These are phyloP conservation scores for Penicillium sp. DNA, from an alignment of 2,329 filamentous ascomycete species.

Conservation along the genomic window DNA sequence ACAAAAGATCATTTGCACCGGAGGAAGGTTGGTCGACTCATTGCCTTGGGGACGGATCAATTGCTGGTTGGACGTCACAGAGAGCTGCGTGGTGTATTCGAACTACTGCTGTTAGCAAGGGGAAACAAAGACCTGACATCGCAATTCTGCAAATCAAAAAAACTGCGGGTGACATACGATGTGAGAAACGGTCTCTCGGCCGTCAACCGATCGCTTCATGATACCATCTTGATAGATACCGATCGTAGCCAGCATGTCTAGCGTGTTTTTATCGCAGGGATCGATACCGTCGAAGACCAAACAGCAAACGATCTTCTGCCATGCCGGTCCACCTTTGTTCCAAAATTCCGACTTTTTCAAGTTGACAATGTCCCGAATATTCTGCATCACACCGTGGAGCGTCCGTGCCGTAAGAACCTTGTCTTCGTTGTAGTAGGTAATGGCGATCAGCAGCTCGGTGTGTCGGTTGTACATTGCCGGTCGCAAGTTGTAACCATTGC, in stretches of 20 bases:
- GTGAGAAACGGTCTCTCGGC: conserved; percentile 89
- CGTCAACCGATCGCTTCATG: conserved; percentile 95
- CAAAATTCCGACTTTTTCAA: conserved; percentile 98
- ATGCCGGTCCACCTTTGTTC: conserved; percentile 96
- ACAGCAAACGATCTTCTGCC: conserved; percentile 97
- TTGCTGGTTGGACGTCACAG: conserved; percentile 89
- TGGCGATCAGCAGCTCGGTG: conserved; percentile 91
- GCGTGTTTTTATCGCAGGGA: conserved; percentile 88
- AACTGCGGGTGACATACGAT: conserved; percentile 49
- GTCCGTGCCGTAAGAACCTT: conserved; percentile 88
- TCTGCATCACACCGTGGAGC: conserved; percentile 95
- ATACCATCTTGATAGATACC: conserved; percentile 96
- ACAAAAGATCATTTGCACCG: conserved; percentile 98
- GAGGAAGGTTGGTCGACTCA: conserved; percentile 73
- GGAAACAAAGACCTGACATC: no score
- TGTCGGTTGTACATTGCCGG: conserved; percentile 98
- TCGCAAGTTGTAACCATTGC: conserved; percentile 97
- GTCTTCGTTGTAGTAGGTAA: conserved; percentile 99
- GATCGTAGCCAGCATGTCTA: conserved; percentile 88
- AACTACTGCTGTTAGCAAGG: conserved; percentile 49
- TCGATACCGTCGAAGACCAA: conserved; percentile 96
- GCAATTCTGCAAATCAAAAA: no score
- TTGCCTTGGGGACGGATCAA: conserved; percentile 85
- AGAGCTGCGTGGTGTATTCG: conserved; percentile 94
- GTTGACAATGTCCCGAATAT: conserved; percentile 95